These are phyloP conservation scores for Brachypodium distachyon DNA, from an alignment of 202 grass and related monocot genomes.

Conservation along the genomic window DNA sequence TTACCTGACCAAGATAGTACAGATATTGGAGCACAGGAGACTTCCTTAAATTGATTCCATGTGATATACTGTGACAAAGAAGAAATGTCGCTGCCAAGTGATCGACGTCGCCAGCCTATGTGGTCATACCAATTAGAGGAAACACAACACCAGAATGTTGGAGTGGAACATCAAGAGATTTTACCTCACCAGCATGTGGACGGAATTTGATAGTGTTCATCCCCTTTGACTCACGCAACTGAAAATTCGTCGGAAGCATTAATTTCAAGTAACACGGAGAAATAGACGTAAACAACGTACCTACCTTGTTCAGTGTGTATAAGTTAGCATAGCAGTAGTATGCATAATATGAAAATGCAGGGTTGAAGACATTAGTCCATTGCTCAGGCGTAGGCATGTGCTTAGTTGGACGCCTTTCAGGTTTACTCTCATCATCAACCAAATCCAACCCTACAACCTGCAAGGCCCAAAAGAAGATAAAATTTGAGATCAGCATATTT, in stretches of 20 bases:
- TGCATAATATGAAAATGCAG: constrained; percentile 95
- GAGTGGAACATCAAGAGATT: constrained; percentile 1
- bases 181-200: constrained; percentile 96
- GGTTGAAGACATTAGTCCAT: constrained; percentile 97
- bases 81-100: constrained; percentile 96
- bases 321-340: constrained; percentile 99
- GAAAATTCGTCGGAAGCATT: constrained; percentile 30
- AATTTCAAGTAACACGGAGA: constrained; percentile 4
- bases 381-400: constrained; percentile 96
- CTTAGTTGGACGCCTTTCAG: constrained; percentile 92
- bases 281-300: background rate
- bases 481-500: background rate
- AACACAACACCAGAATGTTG: background rate
- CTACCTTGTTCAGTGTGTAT: constrained; percentile 91
- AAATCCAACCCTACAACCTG: constrained; percentile 96
- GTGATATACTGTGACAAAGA: constrained; percentile 78
- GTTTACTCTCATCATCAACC: constrained; percentile 99
- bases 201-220: constrained; percentile 99
- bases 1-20: constrained; percentile 97
- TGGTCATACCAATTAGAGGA: constrained; percentile 16
- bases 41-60: constrained; percentile 92
- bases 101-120: constrained; percentile 85
- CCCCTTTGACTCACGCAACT: constrained; percentile 93
- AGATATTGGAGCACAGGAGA: constrained; percentile 97
- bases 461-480: background rate